Conservation (phyloP, 108 stramenopile genomes). For the Cyclotella kingstonii region DNA sequence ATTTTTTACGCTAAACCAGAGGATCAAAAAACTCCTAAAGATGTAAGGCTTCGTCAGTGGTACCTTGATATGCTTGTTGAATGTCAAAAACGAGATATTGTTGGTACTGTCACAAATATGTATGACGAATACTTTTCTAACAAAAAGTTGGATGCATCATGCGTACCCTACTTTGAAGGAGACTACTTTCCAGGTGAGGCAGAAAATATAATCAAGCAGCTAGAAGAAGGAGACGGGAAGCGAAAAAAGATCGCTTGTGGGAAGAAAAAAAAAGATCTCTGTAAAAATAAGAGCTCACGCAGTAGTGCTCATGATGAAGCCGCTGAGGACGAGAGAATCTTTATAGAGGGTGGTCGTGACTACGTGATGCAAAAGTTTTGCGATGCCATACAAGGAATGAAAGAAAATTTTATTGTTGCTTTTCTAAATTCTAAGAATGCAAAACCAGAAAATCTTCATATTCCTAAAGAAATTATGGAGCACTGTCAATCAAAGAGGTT, state of each 20-base stretch:
- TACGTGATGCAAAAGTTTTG: constrained; percentile 93
- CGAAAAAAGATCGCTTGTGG: constrained; percentile 54
- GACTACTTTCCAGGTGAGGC: constrained; percentile 99
- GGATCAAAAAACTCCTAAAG: constrained; percentile 95
- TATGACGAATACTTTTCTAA: constrained; percentile 93
- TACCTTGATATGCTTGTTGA: constrained; percentile 94
- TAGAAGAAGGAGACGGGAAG: constrained; percentile 72
- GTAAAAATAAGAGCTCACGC: constrained; percentile 55
- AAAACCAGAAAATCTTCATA: constrained; percentile 69
- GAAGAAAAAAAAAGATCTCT: constrained; percentile 67
- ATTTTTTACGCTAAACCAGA: constrained; percentile 98
- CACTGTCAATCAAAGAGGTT: constrained; percentile 43
- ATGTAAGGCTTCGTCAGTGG: constrained; percentile 91
- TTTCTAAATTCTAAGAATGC: constrained; percentile 86
- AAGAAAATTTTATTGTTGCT: constrained; percentile 96
- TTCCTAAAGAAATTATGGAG: constrained; percentile 68
- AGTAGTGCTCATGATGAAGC: constrained; percentile 57
- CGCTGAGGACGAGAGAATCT: constrained; percentile 41
- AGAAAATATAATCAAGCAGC: constrained; percentile 95
- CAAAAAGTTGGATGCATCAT: constrained; percentile 73
- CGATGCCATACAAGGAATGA: constrained; percentile 94
- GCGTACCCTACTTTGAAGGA: constrained; percentile 96
- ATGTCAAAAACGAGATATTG: constrained; percentile 85
- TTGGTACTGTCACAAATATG: constrained; percentile 90
- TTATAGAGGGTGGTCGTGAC: constrained; percentile 75